A percentile compares a stretch with the other conserved stretches of the same genome.
These are phyloP conservation scores for Exophiala spinifera DNA, from an alignment of 2,329 filamentous ascomycete genomes.

Conservation along the genomic window DNA sequence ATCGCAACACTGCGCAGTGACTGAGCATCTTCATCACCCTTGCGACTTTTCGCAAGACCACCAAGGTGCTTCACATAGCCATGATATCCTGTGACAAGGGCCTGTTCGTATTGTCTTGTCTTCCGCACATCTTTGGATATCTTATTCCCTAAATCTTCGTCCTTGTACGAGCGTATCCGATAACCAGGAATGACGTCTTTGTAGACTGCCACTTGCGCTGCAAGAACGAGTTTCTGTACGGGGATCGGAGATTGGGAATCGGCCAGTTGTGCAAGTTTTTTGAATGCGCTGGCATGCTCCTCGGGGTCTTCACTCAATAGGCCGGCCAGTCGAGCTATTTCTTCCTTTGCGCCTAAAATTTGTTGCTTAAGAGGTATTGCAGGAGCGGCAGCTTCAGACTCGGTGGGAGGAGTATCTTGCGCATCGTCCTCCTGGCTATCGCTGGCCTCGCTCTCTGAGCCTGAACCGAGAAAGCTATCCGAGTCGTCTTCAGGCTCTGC, in stretches of 20 bases:
- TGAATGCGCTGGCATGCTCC: slow-evolving; percentile 78
- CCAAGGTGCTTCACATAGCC: slow-evolving; percentile 74
- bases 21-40: slow-evolving; percentile 34
- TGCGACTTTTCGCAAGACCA: slow-evolving; percentile 59
- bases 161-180: slow-evolving; percentile 76
- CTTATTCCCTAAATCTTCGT: slow-evolving; percentile 72
- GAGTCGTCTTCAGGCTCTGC: slow-evolving; percentile 51
- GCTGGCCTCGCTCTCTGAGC: slow-evolving; percentile 54
- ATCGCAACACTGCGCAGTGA: slow-evolving; percentile 71
- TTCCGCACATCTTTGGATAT: slow-evolving; percentile 88
- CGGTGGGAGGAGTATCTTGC: slow-evolving; percentile 32
- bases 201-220: slow-evolving; percentile 84
- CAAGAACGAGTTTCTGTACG: slow-evolving; percentile 81
- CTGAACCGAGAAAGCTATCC: slow-evolving; percentile 62
- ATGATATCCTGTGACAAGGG: slow-evolving; percentile 80
- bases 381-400: slow-evolving; percentile 56
- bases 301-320: slow-evolving; percentile 89
- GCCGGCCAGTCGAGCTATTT: slow-evolving; percentile 77
- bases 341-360: slow-evolving; percentile 83
- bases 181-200: slow-evolving; percentile 97
- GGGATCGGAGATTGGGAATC: slow-evolving; percentile 61
- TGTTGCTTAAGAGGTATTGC: slow-evolving; percentile 71
- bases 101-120: slow-evolving; percentile 80
- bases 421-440: slow-evolving; percentile 50
- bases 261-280: slow-evolving; percentile 68